These are phyloP conservation scores for Euphorbia neoarborescens DNA, from an alignment of 441 rosid species.

Conservation along the genomic window DNA sequence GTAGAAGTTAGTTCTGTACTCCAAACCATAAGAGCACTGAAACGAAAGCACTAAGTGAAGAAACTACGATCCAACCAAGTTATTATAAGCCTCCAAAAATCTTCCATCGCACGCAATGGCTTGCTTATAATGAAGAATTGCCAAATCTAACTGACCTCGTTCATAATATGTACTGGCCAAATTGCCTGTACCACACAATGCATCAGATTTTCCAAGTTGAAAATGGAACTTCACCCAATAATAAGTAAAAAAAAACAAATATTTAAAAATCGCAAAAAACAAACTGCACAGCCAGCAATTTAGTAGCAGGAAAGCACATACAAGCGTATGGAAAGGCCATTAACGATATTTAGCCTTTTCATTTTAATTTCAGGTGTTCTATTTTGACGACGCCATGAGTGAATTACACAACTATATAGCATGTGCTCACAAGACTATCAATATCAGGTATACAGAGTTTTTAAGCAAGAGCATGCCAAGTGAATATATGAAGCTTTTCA, in stretches of 20 bases:
- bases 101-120: constrained; percentile 78
- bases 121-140: constrained; percentile 81
- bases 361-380: neutral
- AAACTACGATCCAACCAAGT: constrained; percentile 57
- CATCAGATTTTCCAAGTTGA: neutral
- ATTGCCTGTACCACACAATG: constrained; percentile 46
- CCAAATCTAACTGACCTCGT: constrained; percentile 78
- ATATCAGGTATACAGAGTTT: neutral
- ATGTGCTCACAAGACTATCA: neutral
- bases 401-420: neutral
- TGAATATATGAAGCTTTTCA: neutral
- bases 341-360: neutral
- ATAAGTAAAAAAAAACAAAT: neutral
- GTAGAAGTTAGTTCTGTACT: constrained; percentile 3
- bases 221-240: neutral
- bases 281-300: neutral
- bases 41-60: neutral
- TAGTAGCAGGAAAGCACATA: neutral
- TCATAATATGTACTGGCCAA: constrained; percentile 86
- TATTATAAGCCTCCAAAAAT: constrained; percentile 92
- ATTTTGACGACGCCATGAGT: neutral
- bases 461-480: neutral
- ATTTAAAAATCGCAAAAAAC: neutral
- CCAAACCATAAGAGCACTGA: neutral
- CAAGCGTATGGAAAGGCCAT: neutral